Evolutionary conservation across 2,329 filamentous ascomycete species (phyloP), one percentile per base, ranked within the genome.

Genomic region (Pestalotiopsis sp.): DNA sequence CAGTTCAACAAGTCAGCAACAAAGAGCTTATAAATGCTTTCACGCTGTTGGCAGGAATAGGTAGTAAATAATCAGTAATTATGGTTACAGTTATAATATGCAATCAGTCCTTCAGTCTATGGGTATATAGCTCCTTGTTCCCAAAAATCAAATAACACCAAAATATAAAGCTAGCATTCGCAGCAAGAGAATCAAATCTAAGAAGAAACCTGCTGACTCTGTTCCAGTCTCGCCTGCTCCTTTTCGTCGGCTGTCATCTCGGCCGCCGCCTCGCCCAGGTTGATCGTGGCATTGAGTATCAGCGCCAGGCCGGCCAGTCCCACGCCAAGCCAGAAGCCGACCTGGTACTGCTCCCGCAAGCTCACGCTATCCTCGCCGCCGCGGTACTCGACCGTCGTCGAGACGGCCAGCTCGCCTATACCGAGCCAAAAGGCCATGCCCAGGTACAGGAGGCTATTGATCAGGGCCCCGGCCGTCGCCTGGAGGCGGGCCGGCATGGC

Each of bases 381-480:
- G 13, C 67, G 68, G 7, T 67, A 70, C 7, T 72, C 69, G 31
- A 73, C 80, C 23, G 85, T 85, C 56, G 85, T 83, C 0, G 87
- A 85, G 2, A 89, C 82, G 12, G 83, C 84, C 12, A 94, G 85
- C 76, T 95, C 92, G 1, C 88, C 89, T 66, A 94, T 86, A 0
- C 91, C 92, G 4, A 94, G 83, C 80, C 90, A 89, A 65, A 94
- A 84, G 1, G 91, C 91, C 74, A 94, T 91, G 11, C 91, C 91
- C 9, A 95, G 83, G 74, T 93, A 92, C 38, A 94, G 77, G 2
- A 93, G 80, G 62, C 88, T 90, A 79, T 92, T 93, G 74, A 92
- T 90, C 60, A 94, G 78, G 0, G 89, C 92, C 1, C 92, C 91
- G 0, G 92, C 92, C 0, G 93, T 83, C 0, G 91, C 92, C 76